Evolutionary conservation across 2,329 filamentous ascomycete genomes (phyloP), one percentile per base, ranked within the genome.

Genomic region (Talaromyces verruculosus): DNA sequence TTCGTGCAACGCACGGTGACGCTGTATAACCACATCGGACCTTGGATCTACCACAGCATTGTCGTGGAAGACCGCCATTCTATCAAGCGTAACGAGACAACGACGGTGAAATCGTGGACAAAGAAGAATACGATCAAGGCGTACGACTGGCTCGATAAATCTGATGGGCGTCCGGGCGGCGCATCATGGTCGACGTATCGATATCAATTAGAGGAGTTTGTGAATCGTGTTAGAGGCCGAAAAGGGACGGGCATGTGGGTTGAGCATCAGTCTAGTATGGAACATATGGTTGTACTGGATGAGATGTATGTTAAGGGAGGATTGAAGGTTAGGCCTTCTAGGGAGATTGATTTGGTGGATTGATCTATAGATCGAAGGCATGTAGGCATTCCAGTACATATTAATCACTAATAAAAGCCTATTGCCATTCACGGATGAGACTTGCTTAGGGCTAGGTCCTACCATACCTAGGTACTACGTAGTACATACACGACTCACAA

Each of bases 201-300:
- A 7, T 75, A 84, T 69, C 79, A 82, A 75, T 75, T 85, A 30
- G 80, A 84, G 70, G 75, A 80, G 67, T 85, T 85, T 71, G 80
- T 84, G 17, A 57, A 57, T 25, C 53, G 53, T 57, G 49, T 53
- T n/a, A 30, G 15, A 33, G 49, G 49, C 15, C n/a, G 49, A 53
- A 69, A 78, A 58, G 73, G 67, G 3, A 66, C 76, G 3, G 76
- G 74, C 0, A 66, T 75, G 2, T 84, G 82, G 80, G 72, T 84
- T 8, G 71, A 73, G n/a, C 69, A 68, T 2, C 78, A 82, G 55
- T 81, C 84, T 67, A 81, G 77, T 33, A 75, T 84, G 22, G 71
- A 71, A 5, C 79, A 82, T 73, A 81, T 82, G 78, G 74, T 74
- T 69, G 80, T 80, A 73, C 71, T 84, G 35, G 83, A 85, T 69